Evolutionary conservation across 2,329 filamentous ascomycete species (phyloP).

Genomic region (Sarocladiaceae sp.): DNA sequence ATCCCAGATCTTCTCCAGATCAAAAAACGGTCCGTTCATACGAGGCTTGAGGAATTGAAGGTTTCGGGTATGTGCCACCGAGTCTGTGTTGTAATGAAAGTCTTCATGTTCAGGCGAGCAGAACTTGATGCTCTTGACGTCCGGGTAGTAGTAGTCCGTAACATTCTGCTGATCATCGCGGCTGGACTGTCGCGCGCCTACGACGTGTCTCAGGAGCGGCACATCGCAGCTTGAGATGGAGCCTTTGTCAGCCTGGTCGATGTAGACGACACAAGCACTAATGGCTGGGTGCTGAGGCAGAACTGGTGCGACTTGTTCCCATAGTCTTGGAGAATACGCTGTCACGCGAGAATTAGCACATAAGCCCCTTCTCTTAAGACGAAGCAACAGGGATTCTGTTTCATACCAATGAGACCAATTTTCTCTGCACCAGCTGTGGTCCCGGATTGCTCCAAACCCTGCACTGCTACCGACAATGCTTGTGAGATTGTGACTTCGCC

Average conservation of each 20-base stretch:
- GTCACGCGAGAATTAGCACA: no score
- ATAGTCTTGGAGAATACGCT: conserved; percentile 9
- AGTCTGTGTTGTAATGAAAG: conserved; percentile 42
- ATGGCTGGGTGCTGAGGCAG: conserved; percentile 2
- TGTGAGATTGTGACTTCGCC: no score
- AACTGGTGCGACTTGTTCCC: conserved; percentile 16
- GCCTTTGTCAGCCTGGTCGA: conserved; percentile 2
- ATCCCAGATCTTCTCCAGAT: conserved; percentile 70
- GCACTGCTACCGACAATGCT: no score
- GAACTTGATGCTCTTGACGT: conserved; percentile 30
- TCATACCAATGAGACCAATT: no score
- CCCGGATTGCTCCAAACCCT: no score
- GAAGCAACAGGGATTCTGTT: no score
- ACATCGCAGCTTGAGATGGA: conserved; percentile 4
- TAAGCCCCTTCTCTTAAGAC: no score
- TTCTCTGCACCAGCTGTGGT: no score
- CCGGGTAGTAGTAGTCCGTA: conserved; percentile 36
- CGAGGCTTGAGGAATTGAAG: conserved; percentile 51
- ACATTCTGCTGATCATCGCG: no score
- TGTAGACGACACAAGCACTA: conserved; percentile 18
- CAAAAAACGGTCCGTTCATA: conserved; percentile 58
- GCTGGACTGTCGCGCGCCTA: no score
- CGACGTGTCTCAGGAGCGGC: no score
- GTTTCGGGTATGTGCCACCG: conserved; percentile 56
- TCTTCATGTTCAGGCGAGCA: conserved; percentile 32